Evolutionary conservation across 2,329 filamentous ascomycete genomes (phyloP).

Genomic region (Hypoxylon rubiginosum): DNA sequence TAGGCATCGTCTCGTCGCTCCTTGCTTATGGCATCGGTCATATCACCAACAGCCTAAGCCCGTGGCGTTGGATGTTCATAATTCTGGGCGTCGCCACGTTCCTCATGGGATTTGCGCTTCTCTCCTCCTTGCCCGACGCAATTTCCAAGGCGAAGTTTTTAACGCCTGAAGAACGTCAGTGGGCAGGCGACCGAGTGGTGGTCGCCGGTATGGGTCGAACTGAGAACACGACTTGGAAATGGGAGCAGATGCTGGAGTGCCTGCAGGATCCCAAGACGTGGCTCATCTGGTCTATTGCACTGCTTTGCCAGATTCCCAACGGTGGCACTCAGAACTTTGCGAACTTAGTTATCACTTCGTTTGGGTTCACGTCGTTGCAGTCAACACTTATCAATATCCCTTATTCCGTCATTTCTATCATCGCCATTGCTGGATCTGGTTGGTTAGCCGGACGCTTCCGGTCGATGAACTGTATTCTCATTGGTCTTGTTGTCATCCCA

Average conservation of each 20-base stretch:
- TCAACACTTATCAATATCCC: constrained; percentile 71
- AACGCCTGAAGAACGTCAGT: constrained; percentile 63
- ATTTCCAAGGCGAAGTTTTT: constrained; percentile 71
- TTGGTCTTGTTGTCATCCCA: constrained; percentile 63
- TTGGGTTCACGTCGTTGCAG: constrained; percentile 68
- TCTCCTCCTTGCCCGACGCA: constrained; percentile 64
- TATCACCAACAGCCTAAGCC: constrained; percentile 59
- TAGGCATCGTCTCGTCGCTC: constrained; percentile 60
- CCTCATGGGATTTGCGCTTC: constrained; percentile 63
- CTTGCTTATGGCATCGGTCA: constrained; percentile 70
- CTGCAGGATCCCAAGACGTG: constrained; percentile 71
- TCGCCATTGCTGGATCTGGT: constrained; percentile 62
- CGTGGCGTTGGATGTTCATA: constrained; percentile 72
- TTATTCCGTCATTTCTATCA: constrained; percentile 66
- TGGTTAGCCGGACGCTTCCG: constrained; percentile 66
- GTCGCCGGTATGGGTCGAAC: constrained; percentile 66
- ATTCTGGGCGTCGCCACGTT: constrained; percentile 66
- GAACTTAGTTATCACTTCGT: constrained; percentile 68
- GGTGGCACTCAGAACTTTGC: constrained; percentile 72
- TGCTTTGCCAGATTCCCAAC: constrained; percentile 71
- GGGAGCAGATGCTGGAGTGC: constrained; percentile 67
- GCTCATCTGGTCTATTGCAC: constrained; percentile 67
- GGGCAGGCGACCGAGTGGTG: constrained; percentile 62
- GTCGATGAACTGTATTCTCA: constrained; percentile 65
- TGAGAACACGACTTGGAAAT: constrained; percentile 62